Percentiles rank a stretch among this genome's conserved stretches.
These are phyloP conservation scores for Corymbia citriodora DNA, from an alignment of 441 rosid genomes.

Conservation along the genomic window DNA sequence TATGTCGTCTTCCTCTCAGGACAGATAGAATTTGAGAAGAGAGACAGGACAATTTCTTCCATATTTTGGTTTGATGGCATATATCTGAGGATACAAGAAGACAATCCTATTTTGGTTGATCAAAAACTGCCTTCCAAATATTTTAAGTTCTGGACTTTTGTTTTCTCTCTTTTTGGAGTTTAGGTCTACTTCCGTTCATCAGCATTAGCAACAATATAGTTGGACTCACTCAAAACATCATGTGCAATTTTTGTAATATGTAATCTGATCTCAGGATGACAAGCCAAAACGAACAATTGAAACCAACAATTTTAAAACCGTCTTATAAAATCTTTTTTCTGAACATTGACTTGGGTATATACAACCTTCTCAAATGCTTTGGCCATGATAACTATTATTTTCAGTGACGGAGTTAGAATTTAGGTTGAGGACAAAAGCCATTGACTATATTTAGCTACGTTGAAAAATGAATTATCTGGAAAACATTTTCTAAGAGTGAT, in stretches of 20 bases:
- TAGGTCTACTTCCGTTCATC: background rate
- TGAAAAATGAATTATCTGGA: background rate
- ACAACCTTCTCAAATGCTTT: background rate
- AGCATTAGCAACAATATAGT: background rate
- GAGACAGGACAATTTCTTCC: background rate
- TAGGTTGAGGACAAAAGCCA: background rate
- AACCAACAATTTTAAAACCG: background rate
- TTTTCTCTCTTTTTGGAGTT: background rate
- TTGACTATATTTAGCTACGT: background rate
- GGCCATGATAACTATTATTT: background rate
- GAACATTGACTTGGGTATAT: background rate
- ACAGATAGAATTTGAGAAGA: background rate
- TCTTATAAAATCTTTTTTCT: background rate
- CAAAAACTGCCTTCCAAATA: background rate
- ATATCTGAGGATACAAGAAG: background rate
- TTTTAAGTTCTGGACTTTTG: background rate
- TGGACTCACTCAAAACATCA: background rate
- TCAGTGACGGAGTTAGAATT: accelerated
- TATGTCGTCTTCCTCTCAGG: background rate
- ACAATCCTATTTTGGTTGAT: background rate
- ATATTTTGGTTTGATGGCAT: background rate
- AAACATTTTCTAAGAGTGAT: background rate
- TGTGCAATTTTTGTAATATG: background rate
- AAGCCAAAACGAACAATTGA: background rate
- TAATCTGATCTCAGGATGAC: background rate